phyloP scores from a whole-genome alignment of 805 yeast species.

The Yamadazyma paraphyllophila region DNA sequence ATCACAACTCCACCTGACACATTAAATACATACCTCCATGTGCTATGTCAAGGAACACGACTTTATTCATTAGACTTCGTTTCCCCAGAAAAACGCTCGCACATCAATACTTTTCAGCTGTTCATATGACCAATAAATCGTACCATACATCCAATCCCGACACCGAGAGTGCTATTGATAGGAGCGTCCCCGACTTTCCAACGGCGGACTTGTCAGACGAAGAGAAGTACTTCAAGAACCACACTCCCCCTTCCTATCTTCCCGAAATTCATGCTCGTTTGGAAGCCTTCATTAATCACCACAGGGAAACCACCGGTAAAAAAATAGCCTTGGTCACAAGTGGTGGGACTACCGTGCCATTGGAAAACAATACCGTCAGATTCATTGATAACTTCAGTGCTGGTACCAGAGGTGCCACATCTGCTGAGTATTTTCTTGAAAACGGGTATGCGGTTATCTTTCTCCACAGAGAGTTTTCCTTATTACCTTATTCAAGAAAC shows the following conservation, averaged over 20 bases:
- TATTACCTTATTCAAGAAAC: slow-evolving; percentile 89
- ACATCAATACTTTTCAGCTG: slow-evolving; percentile 4
- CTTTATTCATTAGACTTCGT: slow-evolving; percentile 29
- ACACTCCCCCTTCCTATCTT: slow-evolving; percentile 72
- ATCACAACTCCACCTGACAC: background rate
- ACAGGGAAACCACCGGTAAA: slow-evolving; percentile 38
- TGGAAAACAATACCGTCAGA: slow-evolving; percentile 94
- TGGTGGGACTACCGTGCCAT: slow-evolving; percentile 98
- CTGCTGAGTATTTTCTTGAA: slow-evolving; percentile 87
- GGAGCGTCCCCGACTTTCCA: slow-evolving; percentile 71
- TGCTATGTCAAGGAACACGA: slow-evolving; percentile 41
- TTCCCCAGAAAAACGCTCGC: slow-evolving; percentile 17
- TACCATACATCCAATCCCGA: slow-evolving; percentile 67
- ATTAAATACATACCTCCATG: slow-evolving; percentile 23
- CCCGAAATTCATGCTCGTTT: slow-evolving; percentile 58
- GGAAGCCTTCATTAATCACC: slow-evolving; percentile 58
- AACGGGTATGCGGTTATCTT: slow-evolving; percentile 90
- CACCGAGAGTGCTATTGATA: slow-evolving; percentile 71
- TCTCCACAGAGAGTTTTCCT: slow-evolving; percentile 86
- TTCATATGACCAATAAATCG: slow-evolving; percentile 10
- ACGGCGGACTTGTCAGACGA: slow-evolving; percentile 74
- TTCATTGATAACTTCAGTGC: slow-evolving; percentile 97
- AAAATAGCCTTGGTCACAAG: slow-evolving; percentile 82
- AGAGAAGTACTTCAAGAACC: slow-evolving; percentile 68
- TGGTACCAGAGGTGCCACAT: slow-evolving; percentile 96